phyloP scores from a whole-genome alignment of 352 stramenopile genomes.

The Achlya hypogyna region DNA sequence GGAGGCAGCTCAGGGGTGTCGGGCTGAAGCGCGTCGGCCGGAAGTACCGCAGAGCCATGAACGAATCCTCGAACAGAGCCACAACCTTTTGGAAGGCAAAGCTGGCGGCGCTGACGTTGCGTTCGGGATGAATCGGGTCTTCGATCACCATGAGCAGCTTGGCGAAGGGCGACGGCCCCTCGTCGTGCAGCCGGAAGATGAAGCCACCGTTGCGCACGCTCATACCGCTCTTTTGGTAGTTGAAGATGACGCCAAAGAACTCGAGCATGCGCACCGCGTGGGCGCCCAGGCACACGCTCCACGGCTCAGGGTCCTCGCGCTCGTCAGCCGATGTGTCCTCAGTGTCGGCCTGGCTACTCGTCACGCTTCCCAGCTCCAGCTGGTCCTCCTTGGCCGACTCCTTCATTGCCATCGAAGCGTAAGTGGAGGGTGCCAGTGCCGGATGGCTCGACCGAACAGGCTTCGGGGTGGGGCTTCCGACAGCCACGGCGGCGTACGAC shows the following conservation, averaged over 20 bases:
- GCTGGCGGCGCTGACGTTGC: constrained; percentile 80
- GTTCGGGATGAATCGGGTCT: constrained; percentile 78
- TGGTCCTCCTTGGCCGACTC: constrained; percentile 13
- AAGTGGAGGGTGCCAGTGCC: neutral
- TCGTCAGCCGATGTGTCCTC: constrained; percentile 56
- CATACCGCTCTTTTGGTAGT: constrained; percentile 75
- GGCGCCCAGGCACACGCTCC: constrained; percentile 45
- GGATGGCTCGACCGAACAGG: neutral
- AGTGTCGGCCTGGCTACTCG: constrained; percentile 69
- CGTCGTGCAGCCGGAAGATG: constrained; percentile 64
- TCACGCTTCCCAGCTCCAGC: constrained; percentile 56
- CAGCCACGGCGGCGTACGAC: constrained; percentile 17
- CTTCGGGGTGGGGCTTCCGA: neutral
- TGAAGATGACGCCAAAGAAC: constrained; percentile 79
- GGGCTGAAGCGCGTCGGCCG: constrained; percentile 61
- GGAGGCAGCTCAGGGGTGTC: constrained; percentile 68
- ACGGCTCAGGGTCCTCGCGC: constrained; percentile 37
- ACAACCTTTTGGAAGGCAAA: constrained; percentile 82
- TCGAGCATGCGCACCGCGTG: constrained; percentile 73
- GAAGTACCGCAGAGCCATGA: constrained; percentile 79
- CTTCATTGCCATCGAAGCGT: constrained; percentile 14
- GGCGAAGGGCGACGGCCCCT: constrained; percentile 21
- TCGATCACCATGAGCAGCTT: constrained; percentile 81
- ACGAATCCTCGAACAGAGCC: constrained; percentile 76
- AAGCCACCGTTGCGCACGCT: constrained; percentile 80